A percentile compares a stretch with the other conserved stretches of the same genome.
Conservation (phyloP, 257 asterid species). For the Capsicum chinense region DNA sequence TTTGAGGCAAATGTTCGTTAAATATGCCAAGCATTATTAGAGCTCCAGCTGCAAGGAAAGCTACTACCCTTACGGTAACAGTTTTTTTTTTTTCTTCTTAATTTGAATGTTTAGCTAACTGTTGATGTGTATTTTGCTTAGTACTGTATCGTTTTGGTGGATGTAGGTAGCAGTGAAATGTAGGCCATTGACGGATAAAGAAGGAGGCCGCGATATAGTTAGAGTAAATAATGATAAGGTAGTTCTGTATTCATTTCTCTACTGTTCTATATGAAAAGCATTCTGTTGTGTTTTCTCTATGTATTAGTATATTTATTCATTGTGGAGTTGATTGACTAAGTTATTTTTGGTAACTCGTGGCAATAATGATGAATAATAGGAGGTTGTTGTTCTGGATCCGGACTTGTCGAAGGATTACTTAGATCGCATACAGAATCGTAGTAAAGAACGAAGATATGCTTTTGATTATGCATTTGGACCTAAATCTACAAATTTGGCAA, state of each 20-base stretch:
- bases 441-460: slow-evolving; percentile 74
- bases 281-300: neutral
- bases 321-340: neutral
- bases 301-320: neutral
- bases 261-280: neutral
- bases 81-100: slow-evolving; percentile 21
- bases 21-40: slow-evolving; percentile 81
- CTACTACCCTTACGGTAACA: slow-evolving; percentile 79
- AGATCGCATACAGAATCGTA: slow-evolving; percentile 78
- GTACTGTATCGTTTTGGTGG: neutral
- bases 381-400: slow-evolving; percentile 88
- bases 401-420: slow-evolving; percentile 88
- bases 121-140: slow-evolving; percentile 13
- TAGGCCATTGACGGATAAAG: slow-evolving; percentile 79
- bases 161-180: slow-evolving; percentile 90
- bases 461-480: slow-evolving; percentile 92
- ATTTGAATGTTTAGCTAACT: slow-evolving; percentile 11
- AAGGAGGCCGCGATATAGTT: slow-evolving; percentile 70
- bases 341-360: slow-evolving; percentile 10
- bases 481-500: slow-evolving; percentile 67
- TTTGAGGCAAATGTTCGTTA: slow-evolving; percentile 53
- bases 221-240: slow-evolving; percentile 84
- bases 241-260: slow-evolving; percentile 22
- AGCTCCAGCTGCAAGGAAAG: slow-evolving; percentile 72
- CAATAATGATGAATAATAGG: slow-evolving; percentile 53